Percentiles rank a stretch among this genome's conserved stretches.
phyloP scores from a whole-genome alignment of 441 rosid species.

The Adansonia madagascariensis region DNA sequence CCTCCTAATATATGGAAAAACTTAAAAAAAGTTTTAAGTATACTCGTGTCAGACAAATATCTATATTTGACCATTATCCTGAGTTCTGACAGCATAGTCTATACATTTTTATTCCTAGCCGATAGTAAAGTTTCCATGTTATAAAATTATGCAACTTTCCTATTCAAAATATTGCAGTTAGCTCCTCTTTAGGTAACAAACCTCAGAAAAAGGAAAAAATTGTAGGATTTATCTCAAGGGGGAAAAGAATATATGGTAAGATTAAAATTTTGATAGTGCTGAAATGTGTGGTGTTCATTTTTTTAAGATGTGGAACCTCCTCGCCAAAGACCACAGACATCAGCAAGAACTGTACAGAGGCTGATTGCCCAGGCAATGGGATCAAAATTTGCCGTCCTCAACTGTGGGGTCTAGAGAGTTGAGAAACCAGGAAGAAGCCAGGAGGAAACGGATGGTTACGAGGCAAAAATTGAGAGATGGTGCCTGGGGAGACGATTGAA shows the following conservation, averaged over 20 bases:
- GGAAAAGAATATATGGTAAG: background rate
- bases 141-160: background rate
- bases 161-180: background rate
- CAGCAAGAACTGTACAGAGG: conserved; percentile 87
- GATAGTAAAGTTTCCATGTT: background rate
- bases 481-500: conserved; percentile 89
- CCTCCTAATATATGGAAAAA: background rate
- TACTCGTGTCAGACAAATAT: background rate
- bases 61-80: background rate
- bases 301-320: conserved; percentile 87
- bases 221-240: background rate
- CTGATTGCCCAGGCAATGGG: conserved; percentile 93
- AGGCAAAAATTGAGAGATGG: conserved; percentile 82
- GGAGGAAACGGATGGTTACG: conserved; percentile 66
- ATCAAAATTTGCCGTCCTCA: conserved; percentile 61
- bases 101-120: background rate
- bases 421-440: conserved; percentile 79
- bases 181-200: background rate
- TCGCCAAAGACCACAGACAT: conserved; percentile 79
- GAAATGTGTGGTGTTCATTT: conserved; percentile 11
- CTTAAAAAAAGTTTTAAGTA: background rate
- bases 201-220: background rate
- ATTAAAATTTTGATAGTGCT: background rate
- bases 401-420: conserved; percentile 66
- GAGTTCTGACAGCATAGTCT: background rate